Base-by-base conservation (phyloP, 2,329 filamentous ascomycete genomes). In the Sclerotiophoma versabilis region DNA sequence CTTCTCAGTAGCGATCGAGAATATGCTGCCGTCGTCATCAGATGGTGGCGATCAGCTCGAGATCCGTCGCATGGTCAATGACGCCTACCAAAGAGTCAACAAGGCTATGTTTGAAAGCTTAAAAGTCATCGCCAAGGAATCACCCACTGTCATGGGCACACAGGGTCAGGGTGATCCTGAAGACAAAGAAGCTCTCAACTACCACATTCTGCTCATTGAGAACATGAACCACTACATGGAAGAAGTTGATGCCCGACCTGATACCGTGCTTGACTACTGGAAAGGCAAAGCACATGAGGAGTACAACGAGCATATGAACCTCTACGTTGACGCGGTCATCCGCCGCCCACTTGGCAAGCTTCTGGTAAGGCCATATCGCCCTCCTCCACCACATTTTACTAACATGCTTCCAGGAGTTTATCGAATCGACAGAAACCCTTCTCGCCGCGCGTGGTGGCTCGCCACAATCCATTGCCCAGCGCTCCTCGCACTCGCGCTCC, bases 141-240 rank as follows among this genome's bases (percentile, higher is more conserved):
- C 81, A 26, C 85, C 85, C 0, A 72, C 75, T 1, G 77, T 78
- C 15, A 75, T 76, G 73, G 80, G 91, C 82, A 73, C 79, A 57
- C 73, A 80, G 62, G 73, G 77, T 37, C 74, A 79, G 62, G 78
- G 77, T 43, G 88, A 90, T 65, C 84, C 85, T 1, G 95, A 98
- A 74, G 95, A 98, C 72, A 98, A 99, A 77, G 93, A 97, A 75
- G 91, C 92, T 5, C 84, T 99, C 57, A 98, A 98, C 77, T 96
- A 96, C 77, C 93, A 98, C 75, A 96, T 99, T 67, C 83, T 98
- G 27, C 83, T 98, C 48, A 98, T 99, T 64, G 93, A 99, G 76
- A 99, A 99, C 75, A 97, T 97, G 92, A 96, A 97, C 71, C 92
- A 96, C 76, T 98, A 96, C 77, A 81, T 95, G 10, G 93, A 98